Conservation (phyloP, 768 basidiomycete species). For the Kwoniella sp. region DNA sequence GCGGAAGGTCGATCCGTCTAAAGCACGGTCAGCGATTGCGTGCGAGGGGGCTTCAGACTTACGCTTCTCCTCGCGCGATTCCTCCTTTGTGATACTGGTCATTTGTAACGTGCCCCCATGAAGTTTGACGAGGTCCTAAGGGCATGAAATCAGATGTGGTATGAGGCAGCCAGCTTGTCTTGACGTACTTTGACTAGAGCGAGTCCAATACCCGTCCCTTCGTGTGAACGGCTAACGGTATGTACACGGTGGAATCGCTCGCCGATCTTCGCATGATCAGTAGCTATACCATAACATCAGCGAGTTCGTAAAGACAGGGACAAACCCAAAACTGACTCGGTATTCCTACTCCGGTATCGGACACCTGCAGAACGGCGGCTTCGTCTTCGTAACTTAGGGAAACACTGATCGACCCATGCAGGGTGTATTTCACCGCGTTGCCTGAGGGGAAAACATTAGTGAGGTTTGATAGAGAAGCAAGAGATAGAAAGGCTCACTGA, state of each 20-base stretch:
- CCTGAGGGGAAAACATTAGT: slow-evolving; percentile 12
- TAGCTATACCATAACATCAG: slow-evolving; percentile 1
- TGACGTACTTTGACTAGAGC: slow-evolving; percentile 43
- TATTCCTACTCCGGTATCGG: slow-evolving; percentile 51
- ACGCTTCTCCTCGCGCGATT: slow-evolving; percentile 38
- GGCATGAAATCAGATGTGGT: not conserved
- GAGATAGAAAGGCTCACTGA: slow-evolving; percentile 21
- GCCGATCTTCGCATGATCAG: slow-evolving; percentile 44
- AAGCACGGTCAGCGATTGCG: not conserved
- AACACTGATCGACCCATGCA: slow-evolving; percentile 37
- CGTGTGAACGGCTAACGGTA: slow-evolving; percentile 46
- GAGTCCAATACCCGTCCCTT: slow-evolving; percentile 51
- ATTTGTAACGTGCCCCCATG: slow-evolving; percentile 49
- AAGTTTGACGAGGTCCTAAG: slow-evolving; percentile 49
- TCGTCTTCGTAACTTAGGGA: slow-evolving; percentile 24
- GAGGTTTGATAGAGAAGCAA: too few relatives aligned
- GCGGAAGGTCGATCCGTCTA: slow-evolving; percentile 49
- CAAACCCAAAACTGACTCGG: slow-evolving; percentile 21
- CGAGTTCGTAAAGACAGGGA: not conserved
- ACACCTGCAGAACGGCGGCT: slow-evolving; percentile 39
- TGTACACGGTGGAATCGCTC: slow-evolving; percentile 51
- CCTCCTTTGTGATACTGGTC: slow-evolving; percentile 37
- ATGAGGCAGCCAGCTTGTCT: not conserved
- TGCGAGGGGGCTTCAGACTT: not conserved
- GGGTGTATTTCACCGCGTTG: slow-evolving; percentile 49